These are phyloP conservation scores for Emergomyces orientalis DNA, from an alignment of 2,329 filamentous ascomycete species.

Conservation along the genomic window DNA sequence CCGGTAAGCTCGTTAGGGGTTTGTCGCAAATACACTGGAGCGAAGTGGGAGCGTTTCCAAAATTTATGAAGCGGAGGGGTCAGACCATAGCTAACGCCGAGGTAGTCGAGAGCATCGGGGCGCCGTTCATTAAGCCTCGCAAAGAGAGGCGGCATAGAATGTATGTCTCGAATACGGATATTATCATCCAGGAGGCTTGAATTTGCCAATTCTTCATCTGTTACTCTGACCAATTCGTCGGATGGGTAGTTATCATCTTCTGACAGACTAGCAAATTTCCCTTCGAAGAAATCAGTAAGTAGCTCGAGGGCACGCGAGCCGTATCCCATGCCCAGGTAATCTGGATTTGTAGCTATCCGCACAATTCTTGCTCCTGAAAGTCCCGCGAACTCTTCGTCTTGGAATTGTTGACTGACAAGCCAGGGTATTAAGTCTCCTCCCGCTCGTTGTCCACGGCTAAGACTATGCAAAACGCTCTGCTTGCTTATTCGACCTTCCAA, in stretches of 20 bases:
- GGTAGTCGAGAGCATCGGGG: slow-evolving; percentile 73
- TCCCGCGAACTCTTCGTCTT: slow-evolving; percentile 91
- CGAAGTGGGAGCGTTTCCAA: slow-evolving; percentile 83
- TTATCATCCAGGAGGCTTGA: slow-evolving; percentile 74
- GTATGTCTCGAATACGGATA: slow-evolving; percentile 81
- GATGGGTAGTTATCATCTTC: slow-evolving; percentile 51
- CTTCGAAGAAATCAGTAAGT: slow-evolving; percentile 86
- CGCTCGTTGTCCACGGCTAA: slow-evolving; percentile 80
- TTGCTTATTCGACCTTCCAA: slow-evolving; percentile 91
- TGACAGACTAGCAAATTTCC: slow-evolving; percentile 75
- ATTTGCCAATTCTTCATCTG: slow-evolving; percentile 69
- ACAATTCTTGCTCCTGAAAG: slow-evolving; percentile 88
- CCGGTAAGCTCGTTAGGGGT: slow-evolving; percentile 94
- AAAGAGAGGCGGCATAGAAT: slow-evolving; percentile 87
- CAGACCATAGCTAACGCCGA: slow-evolving; percentile 91
- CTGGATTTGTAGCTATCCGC: slow-evolving; percentile 90
- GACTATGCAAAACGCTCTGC: slow-evolving; percentile 79
- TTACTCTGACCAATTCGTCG: slow-evolving; percentile 64
- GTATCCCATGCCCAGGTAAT: slow-evolving; percentile 88
- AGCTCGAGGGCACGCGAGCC: slow-evolving; percentile 81
- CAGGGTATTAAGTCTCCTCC: slow-evolving; percentile 93
- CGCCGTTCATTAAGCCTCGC: slow-evolving; percentile 75
- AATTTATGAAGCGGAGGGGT: slow-evolving; percentile 85
- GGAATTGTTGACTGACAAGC: slow-evolving; percentile 96
- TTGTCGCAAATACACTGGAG: slow-evolving; percentile 86